Conservation (phyloP, 2,329 filamentous ascomycete genomes). For the Ceratocystis ficicola region DNA sequence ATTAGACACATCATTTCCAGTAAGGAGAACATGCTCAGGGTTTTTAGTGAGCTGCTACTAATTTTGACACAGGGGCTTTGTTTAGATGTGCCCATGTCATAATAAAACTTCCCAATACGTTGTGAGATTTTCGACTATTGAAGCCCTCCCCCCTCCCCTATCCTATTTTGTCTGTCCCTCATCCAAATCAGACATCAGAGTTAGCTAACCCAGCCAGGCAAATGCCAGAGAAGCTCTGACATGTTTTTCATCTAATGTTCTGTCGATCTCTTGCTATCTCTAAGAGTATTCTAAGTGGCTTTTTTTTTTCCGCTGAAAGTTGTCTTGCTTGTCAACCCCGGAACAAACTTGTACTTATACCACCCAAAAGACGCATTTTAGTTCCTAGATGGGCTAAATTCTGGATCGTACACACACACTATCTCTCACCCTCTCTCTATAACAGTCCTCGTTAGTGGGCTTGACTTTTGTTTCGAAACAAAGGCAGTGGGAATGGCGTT, state of each 20-base stretch:
- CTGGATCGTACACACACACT: neutral
- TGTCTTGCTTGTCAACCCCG: neutral
- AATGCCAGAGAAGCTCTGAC: constrained; percentile 9
- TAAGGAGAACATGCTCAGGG: constrained; percentile 2
- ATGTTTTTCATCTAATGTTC: constrained; percentile 7
- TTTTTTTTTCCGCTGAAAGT: neutral
- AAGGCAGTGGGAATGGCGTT: neutral
- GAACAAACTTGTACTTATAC: too few relatives aligned
- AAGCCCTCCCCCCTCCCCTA: neutral
- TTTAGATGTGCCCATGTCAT: constrained; percentile 1
- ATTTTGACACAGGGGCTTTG: constrained; percentile 9
- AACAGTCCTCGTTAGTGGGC: neutral
- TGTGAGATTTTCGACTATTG: neutral
- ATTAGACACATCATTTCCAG: constrained; percentile 7
- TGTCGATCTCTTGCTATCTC: constrained; percentile 5
- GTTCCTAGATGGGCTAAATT: neutral
- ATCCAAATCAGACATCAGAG: neutral
- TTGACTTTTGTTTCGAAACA: constrained; percentile 1
- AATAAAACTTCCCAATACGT: constrained; percentile 4
- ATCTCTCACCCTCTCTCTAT: too few relatives aligned
- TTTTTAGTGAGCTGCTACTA: neutral
- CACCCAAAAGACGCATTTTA: neutral
- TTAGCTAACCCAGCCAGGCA: neutral
- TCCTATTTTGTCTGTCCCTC: neutral
- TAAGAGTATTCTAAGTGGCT: neutral